Evolutionary conservation across 2,329 filamentous ascomycete species (phyloP).

Genomic region (Trichoderma cornu-damae): DNA sequence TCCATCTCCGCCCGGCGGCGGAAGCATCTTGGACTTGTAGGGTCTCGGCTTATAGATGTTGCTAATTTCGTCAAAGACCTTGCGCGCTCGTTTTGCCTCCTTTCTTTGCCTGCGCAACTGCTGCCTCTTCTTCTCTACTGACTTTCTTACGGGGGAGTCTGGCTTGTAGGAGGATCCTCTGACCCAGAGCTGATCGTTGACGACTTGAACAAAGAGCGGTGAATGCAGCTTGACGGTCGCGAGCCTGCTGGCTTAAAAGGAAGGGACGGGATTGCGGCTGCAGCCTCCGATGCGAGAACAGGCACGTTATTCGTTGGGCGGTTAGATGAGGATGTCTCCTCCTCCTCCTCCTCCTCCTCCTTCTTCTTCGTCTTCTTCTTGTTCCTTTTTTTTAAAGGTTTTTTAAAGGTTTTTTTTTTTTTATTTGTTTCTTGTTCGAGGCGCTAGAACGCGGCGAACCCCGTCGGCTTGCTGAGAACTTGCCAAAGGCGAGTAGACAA

Average conservation of each 20-base stretch:
- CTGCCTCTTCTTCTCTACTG: conserved; percentile 32
- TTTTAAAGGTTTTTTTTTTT: conserved; percentile 7
- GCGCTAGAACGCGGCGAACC: conserved; percentile 11
- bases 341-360: not conserved
- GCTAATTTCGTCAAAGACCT: conserved; percentile 37
- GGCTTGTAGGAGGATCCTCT: conserved; percentile 24
- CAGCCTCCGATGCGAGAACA: conserved; percentile 3
- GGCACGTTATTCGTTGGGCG: not conserved
- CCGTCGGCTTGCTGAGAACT: not conserved
- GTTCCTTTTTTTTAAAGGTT: not conserved
- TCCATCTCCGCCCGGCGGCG: conserved; percentile 33
- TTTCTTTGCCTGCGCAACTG: conserved; percentile 33
- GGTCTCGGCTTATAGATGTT: conserved; percentile 42
- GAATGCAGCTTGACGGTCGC: conserved; percentile 63
- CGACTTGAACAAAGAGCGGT: conserved; percentile 60
- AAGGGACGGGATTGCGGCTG: not conserved
- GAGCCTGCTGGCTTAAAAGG: not conserved
- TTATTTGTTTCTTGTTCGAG: not conserved
- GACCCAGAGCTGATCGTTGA: conserved; percentile 40
- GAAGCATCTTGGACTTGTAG: conserved; percentile 45
- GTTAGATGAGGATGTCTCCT: not conserved
- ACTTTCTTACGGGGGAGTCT: conserved; percentile 22
- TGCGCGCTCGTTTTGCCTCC: conserved; percentile 34
- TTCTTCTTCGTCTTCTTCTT: too few species aligned
- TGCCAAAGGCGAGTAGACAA: not conserved